A percentile compares a stretch with the other conserved stretches of the same genome.
Conservation (phyloP, 345 rosid species). For the Eucalyptus tenuipes region DNA sequence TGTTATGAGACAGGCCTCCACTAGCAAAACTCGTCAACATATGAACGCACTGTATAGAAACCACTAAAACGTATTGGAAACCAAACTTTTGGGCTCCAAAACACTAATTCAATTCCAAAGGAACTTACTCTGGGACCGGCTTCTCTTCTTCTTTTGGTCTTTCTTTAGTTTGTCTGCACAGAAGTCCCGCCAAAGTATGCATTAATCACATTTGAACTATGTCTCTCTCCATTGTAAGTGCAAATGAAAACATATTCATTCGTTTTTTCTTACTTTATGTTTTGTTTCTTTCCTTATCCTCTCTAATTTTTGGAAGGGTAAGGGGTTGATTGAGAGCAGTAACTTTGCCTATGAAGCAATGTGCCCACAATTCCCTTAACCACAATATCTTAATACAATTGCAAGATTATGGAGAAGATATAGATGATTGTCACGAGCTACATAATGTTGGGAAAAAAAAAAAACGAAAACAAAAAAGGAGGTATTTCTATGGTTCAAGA, state of each 20-base stretch:
- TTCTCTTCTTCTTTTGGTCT: constrained; percentile 9
- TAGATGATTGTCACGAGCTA: background rate
- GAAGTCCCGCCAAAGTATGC: background rate
- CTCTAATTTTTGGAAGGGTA: background rate
- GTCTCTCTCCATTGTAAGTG: background rate
- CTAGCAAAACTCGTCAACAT: background rate
- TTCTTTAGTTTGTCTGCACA: constrained; percentile 17
- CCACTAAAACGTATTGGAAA: background rate
- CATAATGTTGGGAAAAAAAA: background rate
- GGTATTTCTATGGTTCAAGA: background rate
- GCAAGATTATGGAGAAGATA: background rate
- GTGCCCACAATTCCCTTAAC: background rate
- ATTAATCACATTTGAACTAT: background rate
- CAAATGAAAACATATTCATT: background rate
- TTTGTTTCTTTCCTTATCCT: background rate
- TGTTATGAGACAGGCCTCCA: background rate
- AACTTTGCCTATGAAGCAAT: background rate
- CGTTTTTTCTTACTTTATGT: background rate
- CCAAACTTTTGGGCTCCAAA: background rate
- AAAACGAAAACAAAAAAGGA: background rate
- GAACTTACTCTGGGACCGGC: constrained; percentile 24
- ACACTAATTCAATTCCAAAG: background rate
- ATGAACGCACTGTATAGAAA: background rate
- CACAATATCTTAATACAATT: background rate
- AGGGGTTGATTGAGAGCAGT: background rate